These are phyloP conservation scores for Amauroascus verrucosus DNA, from an alignment of 2,329 filamentous ascomycete genomes.

Conservation along the genomic window DNA sequence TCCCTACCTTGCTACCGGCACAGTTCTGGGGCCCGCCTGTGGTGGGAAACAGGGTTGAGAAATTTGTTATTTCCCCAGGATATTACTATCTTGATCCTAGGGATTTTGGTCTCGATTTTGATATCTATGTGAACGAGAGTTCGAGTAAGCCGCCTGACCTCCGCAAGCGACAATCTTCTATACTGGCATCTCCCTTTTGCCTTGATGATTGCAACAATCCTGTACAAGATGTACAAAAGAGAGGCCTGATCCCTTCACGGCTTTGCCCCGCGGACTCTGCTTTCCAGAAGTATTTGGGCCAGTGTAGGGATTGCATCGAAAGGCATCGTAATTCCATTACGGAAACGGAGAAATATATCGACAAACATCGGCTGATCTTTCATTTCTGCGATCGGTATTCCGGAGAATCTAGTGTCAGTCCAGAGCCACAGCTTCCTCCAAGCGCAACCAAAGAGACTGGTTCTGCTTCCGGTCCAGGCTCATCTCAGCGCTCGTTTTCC, in stretches of 20 bases:
- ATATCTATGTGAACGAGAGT: constrained; percentile 45
- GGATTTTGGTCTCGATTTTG: constrained; percentile 53
- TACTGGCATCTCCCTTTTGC: constrained; percentile 41
- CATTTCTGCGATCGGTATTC: constrained; percentile 33
- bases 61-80: constrained; percentile 44
- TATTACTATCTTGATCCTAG: constrained; percentile 58
- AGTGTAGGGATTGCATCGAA: constrained; percentile 41
- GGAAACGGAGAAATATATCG: too few relatives aligned
- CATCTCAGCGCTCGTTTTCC: too few relatives aligned
- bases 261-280: constrained; percentile 40
- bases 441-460: background rate
- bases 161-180: constrained; percentile 29
- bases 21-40: constrained; percentile 22
- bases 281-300: constrained; percentile 31
- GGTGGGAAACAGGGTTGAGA: constrained; percentile 24
- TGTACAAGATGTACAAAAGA: constrained; percentile 36
- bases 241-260: constrained; percentile 43
- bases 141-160: constrained; percentile 13
- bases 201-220: constrained; percentile 45
- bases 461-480: background rate
- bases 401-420: background rate
- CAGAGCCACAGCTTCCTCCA: constrained; percentile 4
- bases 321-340: background rate
- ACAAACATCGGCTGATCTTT: constrained; percentile 33
- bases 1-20: constrained; percentile 22